These are phyloP conservation scores for Ochromonas danica DNA, from an alignment of 108 stramenopile genomes.

Conservation along the genomic window DNA sequence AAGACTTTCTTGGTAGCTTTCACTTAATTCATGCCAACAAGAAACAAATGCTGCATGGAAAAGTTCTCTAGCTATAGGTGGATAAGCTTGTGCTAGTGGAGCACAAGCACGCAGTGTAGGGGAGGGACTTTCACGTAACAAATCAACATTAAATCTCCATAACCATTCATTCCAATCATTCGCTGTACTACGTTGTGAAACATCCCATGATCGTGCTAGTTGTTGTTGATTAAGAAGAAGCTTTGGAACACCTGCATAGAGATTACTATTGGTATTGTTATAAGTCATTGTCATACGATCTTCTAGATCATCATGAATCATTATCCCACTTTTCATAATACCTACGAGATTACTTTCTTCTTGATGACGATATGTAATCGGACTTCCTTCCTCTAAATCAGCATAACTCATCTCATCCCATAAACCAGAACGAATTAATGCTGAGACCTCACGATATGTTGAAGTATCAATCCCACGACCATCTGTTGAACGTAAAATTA, in stretches of 20 bases:
- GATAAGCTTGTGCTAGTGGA: conserved; percentile 78
- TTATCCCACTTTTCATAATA: not conserved
- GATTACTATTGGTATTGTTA: not conserved
- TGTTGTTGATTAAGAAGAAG: conserved; percentile 63
- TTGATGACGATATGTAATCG: too few relatives aligned
- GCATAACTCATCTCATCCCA: not conserved
- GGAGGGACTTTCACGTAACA: conserved; percentile 89
- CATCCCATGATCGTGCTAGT: conserved; percentile 85
- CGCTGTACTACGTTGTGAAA: conserved; percentile 73
- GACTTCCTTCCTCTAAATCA: not conserved
- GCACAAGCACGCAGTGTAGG: conserved; percentile 85
- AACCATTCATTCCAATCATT: conserved; percentile 99
- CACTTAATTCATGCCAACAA: conserved; percentile 83
- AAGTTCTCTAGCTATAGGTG: conserved; percentile 85
- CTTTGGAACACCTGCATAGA: conserved; percentile 32
- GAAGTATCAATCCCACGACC: not conserved
- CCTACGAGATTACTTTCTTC: not conserved
- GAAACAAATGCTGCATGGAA: conserved; percentile 95
- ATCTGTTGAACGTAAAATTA: not conserved
- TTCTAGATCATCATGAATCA: not conserved
- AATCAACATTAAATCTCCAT: conserved; percentile 78
- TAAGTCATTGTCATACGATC: not conserved
- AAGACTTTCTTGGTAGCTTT: conserved; percentile 68
- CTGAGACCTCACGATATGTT: not conserved
- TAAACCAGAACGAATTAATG: not conserved